Conservation (phyloP, 192 early-diverging fungal genomes). For the Entomortierella parvispora region DNA sequence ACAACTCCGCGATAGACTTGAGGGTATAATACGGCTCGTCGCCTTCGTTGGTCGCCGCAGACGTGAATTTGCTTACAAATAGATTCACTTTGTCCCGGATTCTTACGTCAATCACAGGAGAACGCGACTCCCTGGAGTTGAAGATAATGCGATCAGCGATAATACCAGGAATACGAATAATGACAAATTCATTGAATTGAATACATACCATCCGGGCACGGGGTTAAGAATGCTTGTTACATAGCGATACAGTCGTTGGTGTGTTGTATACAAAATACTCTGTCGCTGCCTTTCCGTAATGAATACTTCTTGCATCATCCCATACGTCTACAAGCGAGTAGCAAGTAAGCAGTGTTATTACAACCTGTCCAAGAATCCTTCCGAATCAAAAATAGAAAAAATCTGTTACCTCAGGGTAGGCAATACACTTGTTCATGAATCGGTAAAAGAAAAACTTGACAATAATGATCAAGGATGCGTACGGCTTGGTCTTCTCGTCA, state of each 20-base stretch:
- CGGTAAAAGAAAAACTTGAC: slow-evolving; percentile 56
- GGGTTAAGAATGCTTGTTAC: slow-evolving; percentile 44
- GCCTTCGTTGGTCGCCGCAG: not conserved
- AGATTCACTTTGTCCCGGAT: slow-evolving; percentile 29
- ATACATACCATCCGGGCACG: slow-evolving; percentile 50
- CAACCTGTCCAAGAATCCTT: not conserved
- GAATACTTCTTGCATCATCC: slow-evolving; percentile 50
- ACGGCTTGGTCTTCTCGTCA: slow-evolving; percentile 21
- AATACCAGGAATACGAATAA: too few species aligned
- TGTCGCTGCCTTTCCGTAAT: slow-evolving; percentile 49
- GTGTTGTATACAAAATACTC: slow-evolving; percentile 39
- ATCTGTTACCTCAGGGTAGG: slow-evolving; percentile 48
- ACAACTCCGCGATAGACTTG: slow-evolving; percentile 25
- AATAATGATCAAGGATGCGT: slow-evolving; percentile 48
- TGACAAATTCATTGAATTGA: not conserved
- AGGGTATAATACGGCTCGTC: slow-evolving; percentile 18
- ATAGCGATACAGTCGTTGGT: slow-evolving; percentile 53
- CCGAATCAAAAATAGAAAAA: not conserved
- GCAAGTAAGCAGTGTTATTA: not conserved
- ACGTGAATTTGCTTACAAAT: slow-evolving; percentile 20
- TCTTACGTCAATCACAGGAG: slow-evolving; percentile 15
- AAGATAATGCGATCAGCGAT: not conserved
- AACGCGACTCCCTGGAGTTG: slow-evolving; percentile 24
- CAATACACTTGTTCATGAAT: slow-evolving; percentile 53
- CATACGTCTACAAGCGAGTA: slow-evolving; percentile 36